Conservation (phyloP, 257 asterid genomes). For the Solanum virginianum region DNA sequence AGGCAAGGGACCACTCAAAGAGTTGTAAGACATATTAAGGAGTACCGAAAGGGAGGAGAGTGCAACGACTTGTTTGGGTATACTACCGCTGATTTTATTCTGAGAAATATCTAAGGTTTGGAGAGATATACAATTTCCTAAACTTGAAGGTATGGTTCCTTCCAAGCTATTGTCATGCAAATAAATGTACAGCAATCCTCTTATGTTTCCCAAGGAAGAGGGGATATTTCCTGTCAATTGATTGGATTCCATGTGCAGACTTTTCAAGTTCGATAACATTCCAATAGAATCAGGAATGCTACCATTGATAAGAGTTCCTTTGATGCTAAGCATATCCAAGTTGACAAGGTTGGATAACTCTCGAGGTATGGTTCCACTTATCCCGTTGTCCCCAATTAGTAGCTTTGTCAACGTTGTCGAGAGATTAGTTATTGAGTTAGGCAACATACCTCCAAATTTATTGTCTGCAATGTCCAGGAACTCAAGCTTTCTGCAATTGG, state of each 20-base stretch:
- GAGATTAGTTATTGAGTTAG: conserved; percentile 22
- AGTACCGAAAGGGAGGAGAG: conserved; percentile 13
- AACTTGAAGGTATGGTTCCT: conserved; percentile 29
- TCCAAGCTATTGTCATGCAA: conserved; percentile 27
- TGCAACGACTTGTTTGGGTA: conserved; percentile 23
- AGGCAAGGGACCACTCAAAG: conserved; percentile 26
- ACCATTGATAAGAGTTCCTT: conserved; percentile 16
- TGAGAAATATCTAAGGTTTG: conserved; percentile 12
- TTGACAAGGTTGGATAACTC: conserved; percentile 26
- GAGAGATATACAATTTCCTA: conserved; percentile 23
- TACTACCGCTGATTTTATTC: conserved; percentile 26
- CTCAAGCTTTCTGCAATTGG: conserved; percentile 27
- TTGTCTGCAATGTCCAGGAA: conserved; percentile 16
- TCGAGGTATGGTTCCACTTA: conserved; percentile 29
- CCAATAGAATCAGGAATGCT: conserved; percentile 33
- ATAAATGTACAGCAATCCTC: conserved; percentile 8
- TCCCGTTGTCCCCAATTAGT: conserved; percentile 15
- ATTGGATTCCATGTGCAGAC: conserved; percentile 19
- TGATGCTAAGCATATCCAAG: conserved; percentile 13
- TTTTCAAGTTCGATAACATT: conserved; percentile 22
- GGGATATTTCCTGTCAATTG: conserved; percentile 26
- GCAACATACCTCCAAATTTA: conserved; percentile 28
- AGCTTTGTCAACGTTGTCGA: conserved; percentile 19
- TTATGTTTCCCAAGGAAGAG: conserved; percentile 25
- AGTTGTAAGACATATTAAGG: conserved; percentile 25